phyloP scores from a whole-genome alignment of 306 rosid species.

The Lithocarpus polystachyus region DNA sequence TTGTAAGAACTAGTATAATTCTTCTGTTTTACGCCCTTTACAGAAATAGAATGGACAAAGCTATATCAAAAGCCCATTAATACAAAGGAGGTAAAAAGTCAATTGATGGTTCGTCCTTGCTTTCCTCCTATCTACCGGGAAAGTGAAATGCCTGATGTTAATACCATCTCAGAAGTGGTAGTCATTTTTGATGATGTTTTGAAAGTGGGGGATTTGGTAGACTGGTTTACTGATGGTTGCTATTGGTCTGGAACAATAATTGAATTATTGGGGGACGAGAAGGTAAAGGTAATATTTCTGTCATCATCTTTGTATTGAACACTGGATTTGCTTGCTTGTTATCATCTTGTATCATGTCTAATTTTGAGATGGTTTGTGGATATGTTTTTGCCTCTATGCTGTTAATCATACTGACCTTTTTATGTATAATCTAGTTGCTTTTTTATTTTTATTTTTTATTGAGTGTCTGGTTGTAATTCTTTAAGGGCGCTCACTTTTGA shows the following conservation, averaged over 20 bases:
- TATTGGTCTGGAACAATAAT: slow-evolving; percentile 72
- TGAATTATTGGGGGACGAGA: slow-evolving; percentile 42
- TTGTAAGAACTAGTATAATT: neutral
- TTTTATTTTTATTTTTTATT: neutral
- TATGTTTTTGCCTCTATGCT: neutral
- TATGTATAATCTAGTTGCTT: neutral
- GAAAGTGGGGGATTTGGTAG: slow-evolving; percentile 88
- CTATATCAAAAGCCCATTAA: slow-evolving; percentile 41
- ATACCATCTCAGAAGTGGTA: slow-evolving; percentile 38
- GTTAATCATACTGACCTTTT: neutral
- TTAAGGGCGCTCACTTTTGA: too few relatives aligned
- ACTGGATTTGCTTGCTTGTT: neutral
- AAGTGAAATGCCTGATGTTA: slow-evolving; percentile 46
- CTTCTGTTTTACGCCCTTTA: slow-evolving; percentile 20
- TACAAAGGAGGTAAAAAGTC: slow-evolving; percentile 20
- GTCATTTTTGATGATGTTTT: slow-evolving; percentile 44
- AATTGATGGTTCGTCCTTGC: slow-evolving; percentile 69
- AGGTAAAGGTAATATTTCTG: slow-evolving; percentile 50
- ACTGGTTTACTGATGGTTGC: slow-evolving; percentile 69
- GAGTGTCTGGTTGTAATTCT: too few relatives aligned
- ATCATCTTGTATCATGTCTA: neutral
- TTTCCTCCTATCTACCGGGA: slow-evolving; percentile 52
- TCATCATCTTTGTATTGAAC: neutral
- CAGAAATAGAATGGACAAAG: slow-evolving; percentile 50
- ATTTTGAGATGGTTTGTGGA: neutral